Percentiles rank a stretch among this genome's conserved stretches.
These are phyloP conservation scores for Lophiotrema nucula DNA, from an alignment of 495 filamentous ascomycete species.

Conservation along the genomic window DNA sequence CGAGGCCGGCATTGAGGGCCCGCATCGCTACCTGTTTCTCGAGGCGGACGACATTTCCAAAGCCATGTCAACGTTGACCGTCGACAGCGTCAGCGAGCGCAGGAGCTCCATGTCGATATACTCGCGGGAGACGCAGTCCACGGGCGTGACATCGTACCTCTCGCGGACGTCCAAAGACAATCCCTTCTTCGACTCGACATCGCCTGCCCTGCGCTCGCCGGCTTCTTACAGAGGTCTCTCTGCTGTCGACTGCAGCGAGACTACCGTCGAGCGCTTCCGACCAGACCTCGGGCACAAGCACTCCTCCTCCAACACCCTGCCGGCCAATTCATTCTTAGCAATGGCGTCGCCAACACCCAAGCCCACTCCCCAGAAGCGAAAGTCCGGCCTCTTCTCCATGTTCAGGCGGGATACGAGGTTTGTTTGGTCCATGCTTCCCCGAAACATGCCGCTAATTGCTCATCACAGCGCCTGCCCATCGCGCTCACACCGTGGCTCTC, in stretches of 20 bases:
- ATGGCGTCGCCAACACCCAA: constrained; percentile 1
- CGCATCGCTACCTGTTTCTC: constrained; percentile 22
- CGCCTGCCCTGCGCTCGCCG: constrained; percentile 2
- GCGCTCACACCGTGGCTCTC: constrained; percentile 14
- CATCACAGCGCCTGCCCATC: constrained; percentile 19
- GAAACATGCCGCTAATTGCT: constrained; percentile 13
- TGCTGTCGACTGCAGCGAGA: constrained; percentile 8
- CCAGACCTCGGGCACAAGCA: constrained; percentile 9
- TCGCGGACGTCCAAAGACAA: constrained; percentile 34
- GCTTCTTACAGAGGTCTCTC: background rate
- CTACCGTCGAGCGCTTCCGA: constrained; percentile 16
- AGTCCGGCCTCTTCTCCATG: constrained; percentile 25
- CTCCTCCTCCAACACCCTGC: constrained; percentile 19
- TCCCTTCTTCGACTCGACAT: constrained; percentile 4
- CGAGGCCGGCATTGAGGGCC: constrained; percentile 31
- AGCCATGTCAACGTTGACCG: constrained; percentile 22
- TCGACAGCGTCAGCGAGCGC: constrained; percentile 25
- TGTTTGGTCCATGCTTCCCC: background rate
- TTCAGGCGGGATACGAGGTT: constrained; percentile 29
- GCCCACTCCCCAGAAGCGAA: constrained; percentile 16
- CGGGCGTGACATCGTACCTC: constrained; percentile 32
- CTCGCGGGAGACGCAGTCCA: constrained; percentile 34
- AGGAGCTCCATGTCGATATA: constrained; percentile 32
- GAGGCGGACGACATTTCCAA: constrained; percentile 21
- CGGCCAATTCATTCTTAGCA: constrained; percentile 10